A percentile compares a stretch with the other conserved stretches of the same genome.
Conservation (phyloP, 768 basidiomycete genomes). For the Sporobolomyces phaffii region DNA sequence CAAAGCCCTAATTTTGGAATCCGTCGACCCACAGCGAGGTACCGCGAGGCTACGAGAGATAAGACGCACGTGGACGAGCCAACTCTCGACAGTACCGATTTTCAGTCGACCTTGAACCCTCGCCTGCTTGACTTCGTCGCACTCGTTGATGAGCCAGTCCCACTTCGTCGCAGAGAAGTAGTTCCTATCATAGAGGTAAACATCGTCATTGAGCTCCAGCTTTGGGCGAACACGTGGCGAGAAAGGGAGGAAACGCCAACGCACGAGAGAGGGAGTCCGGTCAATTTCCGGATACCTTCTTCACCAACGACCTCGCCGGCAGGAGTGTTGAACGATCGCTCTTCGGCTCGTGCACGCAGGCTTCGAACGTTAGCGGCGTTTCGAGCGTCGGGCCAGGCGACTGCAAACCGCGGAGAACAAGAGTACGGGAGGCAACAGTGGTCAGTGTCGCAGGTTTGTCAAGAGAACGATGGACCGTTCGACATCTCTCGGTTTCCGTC, state of each 20-base stretch:
- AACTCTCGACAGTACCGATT: slow-evolving; percentile 95
- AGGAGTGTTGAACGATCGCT: slow-evolving; percentile 44
- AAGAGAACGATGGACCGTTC: no score
- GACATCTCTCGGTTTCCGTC: no score
- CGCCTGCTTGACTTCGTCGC: slow-evolving; percentile 66
- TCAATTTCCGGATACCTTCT: slow-evolving; percentile 57
- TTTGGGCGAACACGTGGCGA: no score
- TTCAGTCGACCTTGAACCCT: slow-evolving; percentile 72
- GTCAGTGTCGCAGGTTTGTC: no score
- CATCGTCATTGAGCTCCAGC: no score
- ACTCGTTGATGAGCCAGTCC: slow-evolving; percentile 91
- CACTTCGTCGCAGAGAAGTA: slow-evolving; percentile 92
- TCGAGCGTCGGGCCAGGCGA: slow-evolving; percentile 96
- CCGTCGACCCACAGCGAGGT: no score
- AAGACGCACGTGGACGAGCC: slow-evolving; percentile 73
- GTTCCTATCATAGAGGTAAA: slow-evolving; percentile 55
- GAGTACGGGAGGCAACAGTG: no score
- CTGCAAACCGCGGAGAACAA: slow-evolving; percentile 18
- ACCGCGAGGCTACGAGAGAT: no score
- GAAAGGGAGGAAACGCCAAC: neutral
- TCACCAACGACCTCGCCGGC: slow-evolving; percentile 48
- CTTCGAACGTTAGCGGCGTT: slow-evolving; percentile 79
- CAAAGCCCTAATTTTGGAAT: no score
- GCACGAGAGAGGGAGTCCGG: slow-evolving; percentile 41
- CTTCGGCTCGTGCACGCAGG: slow-evolving; percentile 66